These are phyloP conservation scores for Cytidiella melzeri DNA, from an alignment of 768 basidiomycete genomes.

Conservation along the genomic window DNA sequence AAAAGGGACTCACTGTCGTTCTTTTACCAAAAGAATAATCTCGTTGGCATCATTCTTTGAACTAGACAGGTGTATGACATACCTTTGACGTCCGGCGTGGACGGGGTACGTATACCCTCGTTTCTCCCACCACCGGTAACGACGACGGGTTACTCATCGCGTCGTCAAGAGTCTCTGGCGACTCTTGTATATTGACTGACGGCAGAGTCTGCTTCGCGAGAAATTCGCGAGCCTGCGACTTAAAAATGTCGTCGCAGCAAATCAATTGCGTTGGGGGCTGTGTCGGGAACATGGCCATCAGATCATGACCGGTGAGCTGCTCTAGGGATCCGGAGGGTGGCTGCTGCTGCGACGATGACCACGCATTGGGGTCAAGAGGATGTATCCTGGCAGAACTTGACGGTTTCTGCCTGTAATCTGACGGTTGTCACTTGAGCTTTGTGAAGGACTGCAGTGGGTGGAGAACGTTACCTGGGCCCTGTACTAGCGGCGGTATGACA, in stretches of 20 bases:
- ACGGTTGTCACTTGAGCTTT: not conserved
- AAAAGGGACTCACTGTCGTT: not conserved
- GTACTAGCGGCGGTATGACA: not conserved
- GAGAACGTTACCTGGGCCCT: not conserved
- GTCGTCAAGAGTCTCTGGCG: not conserved
- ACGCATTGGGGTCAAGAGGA: not conserved
- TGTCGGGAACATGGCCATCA: slow-evolving; percentile 13
- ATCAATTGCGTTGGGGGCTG: slow-evolving; percentile 7
- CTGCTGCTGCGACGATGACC: not conserved
- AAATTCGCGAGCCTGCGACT: slow-evolving; percentile 10
- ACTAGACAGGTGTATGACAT: not conserved
- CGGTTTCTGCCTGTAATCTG: not conserved
- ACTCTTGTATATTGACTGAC: not conserved
- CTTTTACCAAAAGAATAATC: not conserved
- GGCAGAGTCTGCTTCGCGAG: slow-evolving; percentile 4
- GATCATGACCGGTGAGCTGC: slow-evolving; percentile 7
- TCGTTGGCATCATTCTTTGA: not conserved
- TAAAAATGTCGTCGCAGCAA: slow-evolving; percentile 11
- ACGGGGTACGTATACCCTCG: not conserved
- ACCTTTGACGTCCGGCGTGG: not conserved
- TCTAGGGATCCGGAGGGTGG: not conserved
- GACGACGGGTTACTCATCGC: not conserved
- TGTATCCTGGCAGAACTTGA: not conserved
- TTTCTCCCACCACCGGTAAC: not conserved
- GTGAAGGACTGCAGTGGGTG: not conserved